A percentile compares a stretch with the other conserved stretches of the same genome.
Conservation (phyloP, 2,329 filamentous ascomycete genomes). For the Orbilia brochopaga region DNA sequence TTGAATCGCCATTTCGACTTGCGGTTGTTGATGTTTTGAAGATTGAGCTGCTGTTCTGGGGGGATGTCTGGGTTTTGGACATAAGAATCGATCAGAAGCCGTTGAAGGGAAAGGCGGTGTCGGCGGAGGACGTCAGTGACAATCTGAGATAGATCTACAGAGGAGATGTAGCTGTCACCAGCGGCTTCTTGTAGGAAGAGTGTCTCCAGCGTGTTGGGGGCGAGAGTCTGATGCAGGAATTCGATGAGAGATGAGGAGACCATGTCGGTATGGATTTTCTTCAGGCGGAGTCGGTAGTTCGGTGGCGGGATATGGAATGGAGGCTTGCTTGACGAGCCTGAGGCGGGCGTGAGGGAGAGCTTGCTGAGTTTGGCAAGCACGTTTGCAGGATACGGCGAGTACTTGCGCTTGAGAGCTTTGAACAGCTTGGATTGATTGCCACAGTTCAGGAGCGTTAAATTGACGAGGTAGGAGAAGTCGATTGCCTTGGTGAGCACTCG, state of each 20-base stretch:
- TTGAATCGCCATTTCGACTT: conserved; percentile 76
- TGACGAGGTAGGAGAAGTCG: conserved; percentile 76
- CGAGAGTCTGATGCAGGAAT: conserved; percentile 78
- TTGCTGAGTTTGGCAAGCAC: conserved; percentile 55
- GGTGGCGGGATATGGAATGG: conserved; percentile 56
- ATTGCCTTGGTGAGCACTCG: conserved; percentile 72
- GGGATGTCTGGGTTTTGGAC: conserved; percentile 42
- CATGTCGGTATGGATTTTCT: conserved; percentile 75
- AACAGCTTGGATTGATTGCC: conserved; percentile 75
- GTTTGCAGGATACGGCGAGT: conserved; percentile 58
- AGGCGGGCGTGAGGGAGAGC: conserved; percentile 30
- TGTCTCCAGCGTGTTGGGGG: conserved; percentile 78
- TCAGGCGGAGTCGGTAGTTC: conserved; percentile 71
- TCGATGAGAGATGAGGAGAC: conserved; percentile 72
- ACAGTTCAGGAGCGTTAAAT: conserved; percentile 75
- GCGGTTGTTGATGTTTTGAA: conserved; percentile 59
- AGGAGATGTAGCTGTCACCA: conserved; percentile 60
- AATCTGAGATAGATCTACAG: conserved; percentile 72
- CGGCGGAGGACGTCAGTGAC: conserved; percentile 72
- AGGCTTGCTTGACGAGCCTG: conserved; percentile 54
- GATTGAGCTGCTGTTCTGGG: conserved; percentile 56
- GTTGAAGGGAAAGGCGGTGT: conserved; percentile 74
- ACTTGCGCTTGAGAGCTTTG: conserved; percentile 72
- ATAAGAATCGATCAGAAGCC: conserved; percentile 66
- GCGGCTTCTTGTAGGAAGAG: conserved; percentile 75